Base-by-base conservation (phyloP, 129 eudicot species). In the Escallonia rubra region DNA sequence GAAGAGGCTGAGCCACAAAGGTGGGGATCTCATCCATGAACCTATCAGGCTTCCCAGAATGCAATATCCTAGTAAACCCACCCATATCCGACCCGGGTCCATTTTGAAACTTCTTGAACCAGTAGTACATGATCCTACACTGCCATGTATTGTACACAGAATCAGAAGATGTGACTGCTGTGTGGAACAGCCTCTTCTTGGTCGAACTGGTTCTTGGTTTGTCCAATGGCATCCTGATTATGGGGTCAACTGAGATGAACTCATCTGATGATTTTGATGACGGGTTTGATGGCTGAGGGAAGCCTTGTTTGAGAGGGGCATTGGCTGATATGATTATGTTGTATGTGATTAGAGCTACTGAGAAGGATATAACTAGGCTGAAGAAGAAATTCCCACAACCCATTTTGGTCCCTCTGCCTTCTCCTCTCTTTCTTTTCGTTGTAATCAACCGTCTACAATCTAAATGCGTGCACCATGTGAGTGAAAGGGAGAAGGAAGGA, bases 1-100 rank as follows among this genome's bases (percentile, higher is more conserved):
- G 92, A 10, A 94, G 85, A 34, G 97, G 96, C 55, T 94, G 96
- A 79, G 96, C 99, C 71, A 94, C 86, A 74, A 94, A 94, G 68
- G 99, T 94, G 57, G 99, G 99, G 75, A 94, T 94, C 96, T 94
- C 99, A 81, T 94, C 89, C 97, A 94, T 87, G 71, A 89, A 85
- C 57, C 67, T 49, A 70, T 94, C 99, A 38, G 82, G 41, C 34
- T 83, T 68, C 10, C 99, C 99, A 58, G 96, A 87, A 78, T 94
- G 99, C 87, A 94, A 76, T 75, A 94, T 82, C 76, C 99, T 78
- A 5, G 99, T 94, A 72, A 94, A 94, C 34, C 99, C 99, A 67
- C 99, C 99, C 99, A 94, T 94, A 45, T 94, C 99, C 63, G 90
- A 89, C 50, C 59, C 57, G 3, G 72, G 68, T 7, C 64, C 82